These are phyloP conservation scores for Echites panduratus DNA, from an alignment of 257 asterid genomes.

Conservation along the genomic window DNA sequence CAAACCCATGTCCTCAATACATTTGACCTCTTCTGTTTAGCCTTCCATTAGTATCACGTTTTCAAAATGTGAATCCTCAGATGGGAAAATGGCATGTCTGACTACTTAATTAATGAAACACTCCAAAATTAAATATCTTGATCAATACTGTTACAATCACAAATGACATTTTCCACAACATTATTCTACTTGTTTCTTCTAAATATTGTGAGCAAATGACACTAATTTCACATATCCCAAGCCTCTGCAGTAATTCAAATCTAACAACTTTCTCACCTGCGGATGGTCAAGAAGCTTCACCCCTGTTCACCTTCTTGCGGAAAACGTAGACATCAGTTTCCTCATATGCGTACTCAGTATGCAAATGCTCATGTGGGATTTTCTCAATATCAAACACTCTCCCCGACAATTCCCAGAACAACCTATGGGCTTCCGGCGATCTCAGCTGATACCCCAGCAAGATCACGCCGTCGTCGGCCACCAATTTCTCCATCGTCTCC, in stretches of 20 bases:
- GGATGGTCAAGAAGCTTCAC: background rate
- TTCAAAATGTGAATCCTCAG: background rate
- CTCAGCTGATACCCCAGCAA: slow-evolving; percentile 78
- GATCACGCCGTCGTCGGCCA: slow-evolving; percentile 77
- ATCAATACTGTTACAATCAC: background rate
- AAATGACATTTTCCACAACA: background rate
- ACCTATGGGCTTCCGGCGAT: slow-evolving; percentile 76
- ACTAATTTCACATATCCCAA: background rate
- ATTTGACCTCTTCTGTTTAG: background rate
- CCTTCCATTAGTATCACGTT: background rate
- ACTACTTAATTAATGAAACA: background rate
- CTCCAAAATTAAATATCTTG: background rate
- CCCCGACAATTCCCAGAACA: slow-evolving; percentile 65
- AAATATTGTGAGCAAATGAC: background rate
- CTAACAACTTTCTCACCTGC: background rate
- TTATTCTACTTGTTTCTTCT: background rate
- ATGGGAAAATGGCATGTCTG: background rate
- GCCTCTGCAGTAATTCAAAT: background rate
- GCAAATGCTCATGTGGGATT: slow-evolving; percentile 84
- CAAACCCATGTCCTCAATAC: background rate
- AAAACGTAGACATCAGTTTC: slow-evolving; percentile 73
- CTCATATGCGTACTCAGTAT: slow-evolving; percentile 79
- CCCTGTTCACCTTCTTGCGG: slow-evolving; percentile 36
- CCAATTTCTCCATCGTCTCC: slow-evolving; percentile 52
- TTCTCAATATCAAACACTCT: slow-evolving; percentile 58